These are phyloP conservation scores for Pterulicium gracile DNA, from an alignment of 1,284 basidiomycete species.

Conservation along the genomic window DNA sequence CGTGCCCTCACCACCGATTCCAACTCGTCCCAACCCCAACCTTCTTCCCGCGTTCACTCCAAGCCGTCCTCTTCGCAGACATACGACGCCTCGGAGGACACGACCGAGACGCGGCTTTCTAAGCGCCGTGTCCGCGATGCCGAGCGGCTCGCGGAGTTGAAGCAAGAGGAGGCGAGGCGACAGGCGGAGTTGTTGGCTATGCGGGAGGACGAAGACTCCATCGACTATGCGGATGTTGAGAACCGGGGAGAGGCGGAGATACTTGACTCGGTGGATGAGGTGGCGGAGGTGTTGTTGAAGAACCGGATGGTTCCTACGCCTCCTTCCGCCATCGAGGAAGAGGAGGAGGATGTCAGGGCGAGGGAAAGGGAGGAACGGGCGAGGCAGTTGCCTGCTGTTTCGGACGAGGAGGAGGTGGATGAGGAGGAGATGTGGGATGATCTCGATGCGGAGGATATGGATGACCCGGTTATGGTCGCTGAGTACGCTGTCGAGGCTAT, in stretches of 20 bases:
- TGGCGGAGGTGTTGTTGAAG: no score
- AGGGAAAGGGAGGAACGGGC: slow-evolving; percentile 19
- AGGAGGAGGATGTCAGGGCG: slow-evolving; percentile 18
- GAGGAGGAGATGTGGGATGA: slow-evolving; percentile 24
- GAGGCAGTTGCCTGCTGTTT: slow-evolving; percentile 18
- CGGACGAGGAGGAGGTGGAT: slow-evolving; percentile 16
- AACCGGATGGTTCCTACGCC: no score
- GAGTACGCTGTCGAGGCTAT: slow-evolving; percentile 29
- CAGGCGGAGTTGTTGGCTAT: not conserved
- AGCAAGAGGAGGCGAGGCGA: not conserved
- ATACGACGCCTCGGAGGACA: not conserved
- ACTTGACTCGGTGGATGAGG: no score
- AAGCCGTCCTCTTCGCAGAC: no score
- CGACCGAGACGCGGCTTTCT: not conserved
- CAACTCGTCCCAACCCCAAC: no score
- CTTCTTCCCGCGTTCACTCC: no score
- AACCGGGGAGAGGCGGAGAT: no score
- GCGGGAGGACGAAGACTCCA: not conserved
- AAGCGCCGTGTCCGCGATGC: not conserved
- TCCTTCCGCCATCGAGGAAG: slow-evolving; percentile 1
- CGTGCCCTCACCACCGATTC: not conserved
- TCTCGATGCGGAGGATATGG: slow-evolving; percentile 28
- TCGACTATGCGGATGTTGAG: no score
- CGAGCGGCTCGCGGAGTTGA: not conserved
- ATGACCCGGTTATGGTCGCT: slow-evolving; percentile 30